phyloP scores from a whole-genome alignment of 331 rosid genomes.

The Pyracantha coccinea region DNA sequence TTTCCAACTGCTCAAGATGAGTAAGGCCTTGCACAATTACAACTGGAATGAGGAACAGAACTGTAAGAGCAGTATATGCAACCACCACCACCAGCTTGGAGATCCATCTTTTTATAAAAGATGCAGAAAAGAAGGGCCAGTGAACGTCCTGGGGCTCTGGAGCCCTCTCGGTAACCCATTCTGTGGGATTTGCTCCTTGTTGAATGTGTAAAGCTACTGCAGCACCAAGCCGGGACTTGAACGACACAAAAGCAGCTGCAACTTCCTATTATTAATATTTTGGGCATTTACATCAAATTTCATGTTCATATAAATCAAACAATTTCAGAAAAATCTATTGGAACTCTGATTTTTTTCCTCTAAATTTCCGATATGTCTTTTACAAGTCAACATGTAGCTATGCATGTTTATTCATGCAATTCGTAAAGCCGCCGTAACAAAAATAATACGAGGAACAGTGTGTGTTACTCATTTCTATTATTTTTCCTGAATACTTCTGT shows the following conservation, averaged over 20 bases:
- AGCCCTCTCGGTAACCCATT: conserved; percentile 78
- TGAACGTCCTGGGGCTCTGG: conserved; percentile 75
- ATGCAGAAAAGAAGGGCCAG: conserved; percentile 71
- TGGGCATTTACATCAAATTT: conserved; percentile 4
- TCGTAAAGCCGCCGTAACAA: not conserved
- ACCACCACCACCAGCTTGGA: conserved; percentile 44
- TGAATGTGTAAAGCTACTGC: conserved; percentile 56
- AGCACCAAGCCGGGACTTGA: conserved; percentile 78
- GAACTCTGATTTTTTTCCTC: not conserved
- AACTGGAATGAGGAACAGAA: conserved; percentile 74
- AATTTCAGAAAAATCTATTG: not conserved
- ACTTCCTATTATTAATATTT: conserved; percentile 42
- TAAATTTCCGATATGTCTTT: not conserved
- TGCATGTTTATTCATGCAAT: not conserved
- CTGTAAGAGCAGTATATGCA: conserved; percentile 40
- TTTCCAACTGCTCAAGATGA: conserved; percentile 56
- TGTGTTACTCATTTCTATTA: not conserved
- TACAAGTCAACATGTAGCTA: not conserved
- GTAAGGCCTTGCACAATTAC: conserved; percentile 74
- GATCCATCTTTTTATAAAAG: conserved; percentile 65
- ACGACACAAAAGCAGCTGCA: conserved; percentile 85
- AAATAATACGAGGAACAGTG: not conserved
- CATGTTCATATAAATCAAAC: conserved; percentile 13
- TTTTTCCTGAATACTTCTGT: not conserved
- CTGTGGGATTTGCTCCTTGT: conserved; percentile 70